These are phyloP conservation scores for Solanum peruvianum DNA, from an alignment of 257 asterid species.

Conservation along the genomic window DNA sequence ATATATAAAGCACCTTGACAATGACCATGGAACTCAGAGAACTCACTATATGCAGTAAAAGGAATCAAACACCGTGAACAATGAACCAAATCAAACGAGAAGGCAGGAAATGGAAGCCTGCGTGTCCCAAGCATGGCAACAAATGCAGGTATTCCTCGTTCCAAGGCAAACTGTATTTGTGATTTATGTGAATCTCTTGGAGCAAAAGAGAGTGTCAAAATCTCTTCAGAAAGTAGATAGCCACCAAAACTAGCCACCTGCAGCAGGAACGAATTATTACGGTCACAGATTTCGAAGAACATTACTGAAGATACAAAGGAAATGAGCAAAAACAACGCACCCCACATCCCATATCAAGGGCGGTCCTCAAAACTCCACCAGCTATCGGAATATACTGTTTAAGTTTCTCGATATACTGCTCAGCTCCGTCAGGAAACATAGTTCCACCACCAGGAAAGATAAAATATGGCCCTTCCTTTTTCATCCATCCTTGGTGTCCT, in stretches of 20 bases:
- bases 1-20: neutral
- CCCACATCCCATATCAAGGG: conserved; percentile 99
- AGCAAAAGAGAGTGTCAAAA: conserved; percentile 83
- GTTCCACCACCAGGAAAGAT: conserved; percentile 97
- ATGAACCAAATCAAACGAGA: conserved; percentile 88
- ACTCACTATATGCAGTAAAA: conserved; percentile 90
- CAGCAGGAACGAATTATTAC: conserved; percentile 2
- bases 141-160: conserved; percentile 93
- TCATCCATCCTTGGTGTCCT: conserved; percentile 99
- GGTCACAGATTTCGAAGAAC: neutral
- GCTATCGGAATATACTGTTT: conserved; percentile 87
- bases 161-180: conserved; percentile 95
- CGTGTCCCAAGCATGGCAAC: conserved; percentile 98
- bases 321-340: conserved; percentile 19
- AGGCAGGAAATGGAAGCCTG: conserved; percentile 88
- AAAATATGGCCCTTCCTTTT: conserved; percentile 74
- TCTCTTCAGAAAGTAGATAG: conserved; percentile 68
- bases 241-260: conserved; percentile 99
- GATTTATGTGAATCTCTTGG: conserved; percentile 96
- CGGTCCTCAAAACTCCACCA: conserved; percentile 81
- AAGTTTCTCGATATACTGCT: conserved; percentile 81
- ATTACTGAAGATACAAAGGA: neutral
- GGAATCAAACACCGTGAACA: conserved; percentile 96
- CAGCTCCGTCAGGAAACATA: conserved; percentile 95
- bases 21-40: neutral